Conservation (phyloP, 2,329 filamentous ascomycete species). For the Penicillium vulpinum region DNA sequence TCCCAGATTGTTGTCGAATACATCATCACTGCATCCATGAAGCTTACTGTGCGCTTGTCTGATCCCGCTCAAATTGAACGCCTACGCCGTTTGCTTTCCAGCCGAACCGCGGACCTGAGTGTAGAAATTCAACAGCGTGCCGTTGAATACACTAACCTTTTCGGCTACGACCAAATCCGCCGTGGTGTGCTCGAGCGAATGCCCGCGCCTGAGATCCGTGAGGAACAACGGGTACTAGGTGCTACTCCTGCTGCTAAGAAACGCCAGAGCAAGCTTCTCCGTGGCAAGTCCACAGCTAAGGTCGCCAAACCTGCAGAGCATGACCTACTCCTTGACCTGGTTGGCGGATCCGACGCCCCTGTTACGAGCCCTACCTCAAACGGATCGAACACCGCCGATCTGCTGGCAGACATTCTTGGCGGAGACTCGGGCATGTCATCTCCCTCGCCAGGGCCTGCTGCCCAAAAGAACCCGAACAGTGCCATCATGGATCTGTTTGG, state of each 20-base stretch:
- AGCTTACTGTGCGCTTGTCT: conserved; percentile 83
- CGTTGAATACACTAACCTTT: conserved; percentile 94
- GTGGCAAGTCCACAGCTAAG: conserved; percentile 74
- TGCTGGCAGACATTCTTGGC: conserved; percentile 88
- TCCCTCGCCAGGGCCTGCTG: conserved; percentile 56
- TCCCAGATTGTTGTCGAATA: conserved; percentile 92
- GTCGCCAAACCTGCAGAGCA: conserved; percentile 82
- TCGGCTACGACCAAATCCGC: conserved; percentile 82
- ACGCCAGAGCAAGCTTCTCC: conserved; percentile 61
- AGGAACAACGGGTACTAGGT: conserved; percentile 87
- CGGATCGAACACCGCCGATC: conserved; percentile 74
- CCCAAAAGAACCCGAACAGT: conserved; percentile 56
- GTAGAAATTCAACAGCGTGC: conserved; percentile 95
- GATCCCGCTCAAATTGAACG: conserved; percentile 85
- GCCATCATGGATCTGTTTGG: conserved; percentile 92
- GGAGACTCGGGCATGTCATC: conserved; percentile 61
- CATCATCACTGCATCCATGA: conserved; percentile 92
- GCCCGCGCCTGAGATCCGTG: conserved; percentile 94
- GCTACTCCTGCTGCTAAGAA: conserved; percentile 71
- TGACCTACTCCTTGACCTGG: conserved; percentile 87
- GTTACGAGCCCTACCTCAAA: conserved; percentile 56
- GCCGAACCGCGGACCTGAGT: conserved; percentile 81
- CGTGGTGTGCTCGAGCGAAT: conserved; percentile 93
- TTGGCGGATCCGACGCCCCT: conserved; percentile 73
- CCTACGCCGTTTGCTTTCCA: conserved; percentile 73